Conservation (phyloP, 352 stramenopile genomes). For the Peronosclerospora sorghi region DNA sequence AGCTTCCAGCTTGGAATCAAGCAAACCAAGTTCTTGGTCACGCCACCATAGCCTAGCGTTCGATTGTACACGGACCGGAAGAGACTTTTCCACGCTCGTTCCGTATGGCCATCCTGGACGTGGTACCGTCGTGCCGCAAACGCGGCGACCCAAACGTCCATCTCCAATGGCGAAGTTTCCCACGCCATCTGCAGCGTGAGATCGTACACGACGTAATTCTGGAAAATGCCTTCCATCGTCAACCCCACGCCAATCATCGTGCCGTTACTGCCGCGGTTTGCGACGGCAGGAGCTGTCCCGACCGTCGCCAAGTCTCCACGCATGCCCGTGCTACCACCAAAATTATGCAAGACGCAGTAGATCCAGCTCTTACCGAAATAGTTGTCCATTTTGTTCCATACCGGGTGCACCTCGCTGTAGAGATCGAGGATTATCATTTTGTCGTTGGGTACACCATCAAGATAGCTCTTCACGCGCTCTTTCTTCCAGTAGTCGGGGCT, state of each 20-base stretch:
- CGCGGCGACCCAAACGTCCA: slow-evolving; percentile 33
- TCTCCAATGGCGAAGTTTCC: slow-evolving; percentile 31
- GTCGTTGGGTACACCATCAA: slow-evolving; percentile 42
- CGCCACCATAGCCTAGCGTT: slow-evolving; percentile 45
- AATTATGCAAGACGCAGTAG: slow-evolving; percentile 81
- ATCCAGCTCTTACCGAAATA: slow-evolving; percentile 81
- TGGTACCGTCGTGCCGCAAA: slow-evolving; percentile 58
- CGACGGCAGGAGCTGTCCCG: slow-evolving; percentile 34
- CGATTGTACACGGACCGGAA: slow-evolving; percentile 64
- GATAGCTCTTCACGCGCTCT: slow-evolving; percentile 36
- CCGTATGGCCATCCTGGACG: slow-evolving; percentile 28
- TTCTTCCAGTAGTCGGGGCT: slow-evolving; percentile 55
- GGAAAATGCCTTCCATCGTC: slow-evolving; percentile 81
- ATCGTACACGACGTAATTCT: slow-evolving; percentile 83
- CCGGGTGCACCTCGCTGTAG: slow-evolving; percentile 61
- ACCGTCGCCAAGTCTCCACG: slow-evolving; percentile 58
- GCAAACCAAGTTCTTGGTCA: slow-evolving; percentile 63
- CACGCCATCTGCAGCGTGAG: slow-evolving; percentile 66
- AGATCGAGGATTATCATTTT: slow-evolving; percentile 75
- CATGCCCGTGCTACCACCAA: slow-evolving; percentile 67
- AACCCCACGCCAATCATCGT: slow-evolving; percentile 69
- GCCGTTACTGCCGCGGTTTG: slow-evolving; percentile 31
- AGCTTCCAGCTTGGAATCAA: slow-evolving; percentile 63
- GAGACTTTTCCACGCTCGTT: slow-evolving; percentile 44
- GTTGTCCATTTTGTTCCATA: slow-evolving; percentile 67